These are phyloP conservation scores for Sporormia fimetaria DNA, from an alignment of 495 filamentous ascomycete genomes.

Conservation along the genomic window DNA sequence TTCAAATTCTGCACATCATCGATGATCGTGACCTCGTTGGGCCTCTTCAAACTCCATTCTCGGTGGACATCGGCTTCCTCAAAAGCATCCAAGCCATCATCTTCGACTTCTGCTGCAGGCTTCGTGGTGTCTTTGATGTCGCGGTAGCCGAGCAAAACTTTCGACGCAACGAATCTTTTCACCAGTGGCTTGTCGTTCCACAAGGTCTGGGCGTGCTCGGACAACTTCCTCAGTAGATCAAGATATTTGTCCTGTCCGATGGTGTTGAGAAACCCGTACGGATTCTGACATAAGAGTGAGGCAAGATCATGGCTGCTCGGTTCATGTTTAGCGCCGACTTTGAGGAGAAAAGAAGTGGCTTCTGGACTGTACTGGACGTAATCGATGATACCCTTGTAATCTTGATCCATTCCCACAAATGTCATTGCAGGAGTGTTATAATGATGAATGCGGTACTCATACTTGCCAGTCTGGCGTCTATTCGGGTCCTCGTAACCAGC, in stretches of 20 bases:
- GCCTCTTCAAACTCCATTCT: constrained; percentile 60
- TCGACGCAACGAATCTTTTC: constrained; percentile 59
- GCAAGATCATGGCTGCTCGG: constrained; percentile 80
- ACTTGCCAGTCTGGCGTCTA: constrained; percentile 23
- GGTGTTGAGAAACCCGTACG: constrained; percentile 62
- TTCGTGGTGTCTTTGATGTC: constrained; percentile 28
- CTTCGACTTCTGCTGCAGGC: constrained; percentile 31
- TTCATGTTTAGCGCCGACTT: constrained; percentile 79
- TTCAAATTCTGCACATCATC: constrained; percentile 81
- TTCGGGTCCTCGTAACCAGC: constrained; percentile 29
- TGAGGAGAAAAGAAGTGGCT: constrained; percentile 77
- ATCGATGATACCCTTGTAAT: constrained; percentile 83
- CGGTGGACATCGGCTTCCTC: constrained; percentile 66
- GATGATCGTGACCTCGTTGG: constrained; percentile 62
- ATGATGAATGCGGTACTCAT: constrained; percentile 19
- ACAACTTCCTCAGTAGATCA: constrained; percentile 62
- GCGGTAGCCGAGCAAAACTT: constrained; percentile 68
- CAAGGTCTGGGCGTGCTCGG: constrained; percentile 53
- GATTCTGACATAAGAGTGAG: constrained; percentile 61
- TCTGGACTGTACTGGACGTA: constrained; percentile 87
- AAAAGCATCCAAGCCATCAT: constrained; percentile 39
- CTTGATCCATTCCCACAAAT: constrained; percentile 52
- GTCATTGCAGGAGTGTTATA: constrained; percentile 22
- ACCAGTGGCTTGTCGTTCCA: constrained; percentile 70
- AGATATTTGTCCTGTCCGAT: constrained; percentile 79